Evolutionary conservation across 768 basidiomycete species (phyloP), one percentile per base, ranked within the genome.

Genomic region (Cyclocybe aegerita): DNA sequence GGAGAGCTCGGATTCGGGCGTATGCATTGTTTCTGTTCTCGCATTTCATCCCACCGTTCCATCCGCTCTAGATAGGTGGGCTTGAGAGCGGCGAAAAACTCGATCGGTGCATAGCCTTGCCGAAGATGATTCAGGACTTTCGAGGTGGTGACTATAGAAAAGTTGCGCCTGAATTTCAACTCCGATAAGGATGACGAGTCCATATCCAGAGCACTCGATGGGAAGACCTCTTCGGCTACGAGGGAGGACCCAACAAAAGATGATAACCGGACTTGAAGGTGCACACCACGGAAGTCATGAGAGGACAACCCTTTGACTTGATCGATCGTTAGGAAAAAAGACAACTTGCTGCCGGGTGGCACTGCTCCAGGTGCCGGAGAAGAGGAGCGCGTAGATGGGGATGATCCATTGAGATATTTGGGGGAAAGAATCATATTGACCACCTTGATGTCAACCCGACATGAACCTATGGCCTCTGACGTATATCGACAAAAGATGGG

Each of bases 401-500:
- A 68, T 1, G 90, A 91, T 44, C 79, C 75, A 56, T 80, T 77
- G 34, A 73, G 66, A 63, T 85, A 77, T 68, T 80, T 83, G 6
- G 83, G 67, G 2, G 86, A 75, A 37, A 82, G 66, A 23, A 83
- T 72, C 35, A 90, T 80, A 54, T 84, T 91, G 56, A 88, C 79
- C 39, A 93, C 79, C 69, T 85, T 90, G 68, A 97, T 78, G 56
- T 88, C 85, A 47, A 97, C 77, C 16, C 93, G 83, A 70, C 95
- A 98, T 23, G 92, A 93, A 1, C 96, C 97, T 56, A 98, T 93
- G 1, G 95, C 95, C 64, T 98, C 96, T 41, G 92, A 81, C 1
- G 94, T 97, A 62, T 95, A 96, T 31, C 90, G 84, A 63, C 93
- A 96, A 66, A 93, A 92, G 62, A 99, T 93, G 1, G 94, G 93